A percentile compares a stretch with the other conserved stretches of the same genome.
phyloP scores from a whole-genome alignment of 192 early-diverging fungal species.

The Dimargaris verticillata region DNA sequence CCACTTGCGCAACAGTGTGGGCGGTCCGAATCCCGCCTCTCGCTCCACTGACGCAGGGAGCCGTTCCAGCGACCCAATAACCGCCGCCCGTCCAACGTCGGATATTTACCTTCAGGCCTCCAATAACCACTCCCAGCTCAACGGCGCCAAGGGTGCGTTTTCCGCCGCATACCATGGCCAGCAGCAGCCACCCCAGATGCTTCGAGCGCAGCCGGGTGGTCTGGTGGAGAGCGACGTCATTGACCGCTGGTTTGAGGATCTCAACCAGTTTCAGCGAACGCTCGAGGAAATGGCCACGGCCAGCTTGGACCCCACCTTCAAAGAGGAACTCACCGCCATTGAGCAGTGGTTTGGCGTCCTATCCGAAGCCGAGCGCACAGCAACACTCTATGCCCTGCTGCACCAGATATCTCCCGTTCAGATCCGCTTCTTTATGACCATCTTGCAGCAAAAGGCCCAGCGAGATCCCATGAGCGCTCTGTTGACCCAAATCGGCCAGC shows the following conservation, averaged over 20 bases:
- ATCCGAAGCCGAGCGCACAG: conserved; percentile 77
- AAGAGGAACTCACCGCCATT: conserved; percentile 79
- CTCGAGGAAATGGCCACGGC: conserved; percentile 78
- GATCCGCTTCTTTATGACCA: conserved; percentile 86
- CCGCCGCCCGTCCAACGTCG: background rate
- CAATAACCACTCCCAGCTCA: background rate
- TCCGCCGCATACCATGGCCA: too few relatives aligned
- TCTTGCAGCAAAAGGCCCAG: conserved; percentile 83
- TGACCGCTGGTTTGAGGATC: conserved; percentile 81
- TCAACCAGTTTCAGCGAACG: conserved; percentile 80
- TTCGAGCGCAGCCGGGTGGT: too few relatives aligned
- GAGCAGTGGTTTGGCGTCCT: conserved; percentile 90
- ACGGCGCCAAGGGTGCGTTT: too few relatives aligned
- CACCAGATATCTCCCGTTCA: conserved; percentile 83
- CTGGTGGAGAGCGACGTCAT: conserved; percentile 36
- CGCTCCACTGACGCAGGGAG: background rate
- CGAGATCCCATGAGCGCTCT: conserved; percentile 52
- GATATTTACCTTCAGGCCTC: conserved; percentile 5
- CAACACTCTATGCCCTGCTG: conserved; percentile 81
- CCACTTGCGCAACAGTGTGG: background rate
- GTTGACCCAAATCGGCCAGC: conserved; percentile 26
- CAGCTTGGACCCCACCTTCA: conserved; percentile 65
- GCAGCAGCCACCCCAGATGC: too few relatives aligned
- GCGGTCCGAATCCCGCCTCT: background rate
- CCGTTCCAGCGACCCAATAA: background rate